Percentiles rank a stretch among this genome's conserved stretches.
These are phyloP conservation scores for Scenedesmus sp. DNA, from an alignment of 163 green algal genomes.

Conservation along the genomic window DNA sequence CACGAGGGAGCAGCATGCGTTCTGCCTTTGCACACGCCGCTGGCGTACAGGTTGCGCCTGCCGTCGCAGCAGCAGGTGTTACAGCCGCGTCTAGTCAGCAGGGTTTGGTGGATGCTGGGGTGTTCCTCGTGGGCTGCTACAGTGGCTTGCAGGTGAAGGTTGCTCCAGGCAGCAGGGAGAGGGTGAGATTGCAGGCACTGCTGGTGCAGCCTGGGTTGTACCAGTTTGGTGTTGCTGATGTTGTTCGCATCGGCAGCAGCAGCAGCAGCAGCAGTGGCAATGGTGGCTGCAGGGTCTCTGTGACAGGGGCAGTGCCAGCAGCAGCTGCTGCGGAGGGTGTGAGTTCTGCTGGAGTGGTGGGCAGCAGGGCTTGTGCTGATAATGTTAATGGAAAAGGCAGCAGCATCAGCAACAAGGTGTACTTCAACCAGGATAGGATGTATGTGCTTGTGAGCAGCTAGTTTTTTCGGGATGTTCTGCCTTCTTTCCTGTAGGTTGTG, in stretches of 20 bases:
- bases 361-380: neutral
- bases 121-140: constrained; percentile 51
- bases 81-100: neutral
- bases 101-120: constrained; percentile 52
- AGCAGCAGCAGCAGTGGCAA: constrained; percentile 14
- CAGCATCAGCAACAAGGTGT: neutral
- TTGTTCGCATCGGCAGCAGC: neutral
- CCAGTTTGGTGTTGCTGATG: constrained; percentile 56
- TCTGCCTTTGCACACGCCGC: neutral
- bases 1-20: neutral
- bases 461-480: no score
- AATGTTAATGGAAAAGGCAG: neutral
- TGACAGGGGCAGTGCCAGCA: neutral
- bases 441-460: constrained; percentile 42
- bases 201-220: constrained; percentile 62
- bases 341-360: neutral
- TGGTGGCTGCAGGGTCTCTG: neutral
- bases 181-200: constrained; percentile 32
- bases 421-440: constrained; percentile 38
- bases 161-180: constrained; percentile 8
- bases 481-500: no score
- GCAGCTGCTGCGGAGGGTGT: neutral
- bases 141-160: constrained; percentile 49
- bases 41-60: neutral
- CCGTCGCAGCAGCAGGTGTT: neutral